Percentiles rank a stretch among this genome's conserved stretches.
phyloP scores from a whole-genome alignment of 306 rosid genomes.

The Begonia loranthoides region DNA sequence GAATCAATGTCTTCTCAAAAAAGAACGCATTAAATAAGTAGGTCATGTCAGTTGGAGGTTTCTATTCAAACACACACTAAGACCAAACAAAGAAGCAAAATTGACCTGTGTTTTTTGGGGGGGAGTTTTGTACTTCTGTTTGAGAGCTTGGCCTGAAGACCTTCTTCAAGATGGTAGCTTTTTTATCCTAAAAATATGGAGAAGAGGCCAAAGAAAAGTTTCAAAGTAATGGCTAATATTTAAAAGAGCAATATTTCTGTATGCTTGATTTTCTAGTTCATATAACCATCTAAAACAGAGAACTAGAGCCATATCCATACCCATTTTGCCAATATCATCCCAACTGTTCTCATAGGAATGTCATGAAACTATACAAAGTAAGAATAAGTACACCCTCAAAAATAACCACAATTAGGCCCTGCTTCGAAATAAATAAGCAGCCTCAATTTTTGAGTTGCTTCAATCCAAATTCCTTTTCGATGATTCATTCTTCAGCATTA shows the following conservation, averaged over 20 bases:
- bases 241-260: slow-evolving; percentile 16
- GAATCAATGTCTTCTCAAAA: slow-evolving; percentile 16
- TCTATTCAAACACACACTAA: no score
- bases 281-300: slow-evolving; percentile 11
- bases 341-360: slow-evolving; percentile 27
- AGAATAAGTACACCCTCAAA: slow-evolving; percentile 37
- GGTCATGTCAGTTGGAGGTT: no score
- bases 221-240: slow-evolving; percentile 3
- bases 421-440: slow-evolving; percentile 21
- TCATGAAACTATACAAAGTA: slow-evolving; percentile 33
- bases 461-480: slow-evolving; percentile 18
- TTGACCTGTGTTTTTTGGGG: slow-evolving; percentile 3
- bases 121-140: slow-evolving; percentile 6
- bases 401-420: slow-evolving; percentile 31
- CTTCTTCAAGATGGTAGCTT: slow-evolving; percentile 15
- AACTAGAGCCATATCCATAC: slow-evolving; percentile 17
- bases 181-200: slow-evolving; percentile 7
- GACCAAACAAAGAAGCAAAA: no score
- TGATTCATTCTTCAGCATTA: slow-evolving; percentile 16
- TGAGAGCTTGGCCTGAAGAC: slow-evolving; percentile 12
- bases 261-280: slow-evolving; percentile 20
- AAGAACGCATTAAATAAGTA: slow-evolving; percentile 7
- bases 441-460: slow-evolving; percentile 15
- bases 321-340: slow-evolving; percentile 14
- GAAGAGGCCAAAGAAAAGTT: slow-evolving; percentile 9